Base-by-base conservation (phyloP, 2,329 filamentous ascomycete genomes). In the Fonsecaea pedrosoi region DNA sequence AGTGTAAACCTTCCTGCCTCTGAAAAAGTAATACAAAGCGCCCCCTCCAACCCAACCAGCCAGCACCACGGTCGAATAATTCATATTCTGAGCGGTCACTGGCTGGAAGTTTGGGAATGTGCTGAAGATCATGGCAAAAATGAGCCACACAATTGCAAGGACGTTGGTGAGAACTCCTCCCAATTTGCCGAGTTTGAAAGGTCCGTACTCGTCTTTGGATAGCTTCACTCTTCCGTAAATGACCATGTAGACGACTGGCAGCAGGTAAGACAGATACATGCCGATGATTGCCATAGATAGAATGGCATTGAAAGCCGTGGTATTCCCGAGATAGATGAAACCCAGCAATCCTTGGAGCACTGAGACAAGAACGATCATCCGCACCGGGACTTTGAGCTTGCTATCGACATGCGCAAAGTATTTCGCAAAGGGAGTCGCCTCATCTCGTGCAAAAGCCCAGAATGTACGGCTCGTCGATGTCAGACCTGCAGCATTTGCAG, bases 261-360 rank as follows among this genome's bases (percentile, higher is more conserved):
- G 78, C 4, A 81, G 70, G 66, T 84, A 84, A 0, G 81, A 80
- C 34, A 82, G 71, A 69, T 81, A 82, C 77, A 86, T 83, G 9
- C 82, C 70, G 8, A 74, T 59, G 8, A 71, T 65, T 1, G 72
- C 64, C 35, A 73, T 67, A 8, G 72, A 74, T 2, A 72, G 55
- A n/a, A 75, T 68, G 3, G 72, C 72, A 48, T 72, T 73, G 62
- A 75, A 74, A 1, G 74, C 74, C 5, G 65, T 66, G 3, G 69
- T 69, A 34, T 42, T 64, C 10, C 64, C 72, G 15, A 75, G 60
- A 7, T 72, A 40, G 7, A 72, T 69, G 2, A 74, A 65, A 0
- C 70, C 60, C 3, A 68, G 61, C 8, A 74, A 34, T 32, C 67
- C 10, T 21, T 55, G 42, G 18, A 70, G 62, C 0, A 69, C 61